Evolutionary conservation across 495 filamentous ascomycete species (phyloP), one percentile per base, ranked within the genome.

Genomic region (Darksidea phi): DNA sequence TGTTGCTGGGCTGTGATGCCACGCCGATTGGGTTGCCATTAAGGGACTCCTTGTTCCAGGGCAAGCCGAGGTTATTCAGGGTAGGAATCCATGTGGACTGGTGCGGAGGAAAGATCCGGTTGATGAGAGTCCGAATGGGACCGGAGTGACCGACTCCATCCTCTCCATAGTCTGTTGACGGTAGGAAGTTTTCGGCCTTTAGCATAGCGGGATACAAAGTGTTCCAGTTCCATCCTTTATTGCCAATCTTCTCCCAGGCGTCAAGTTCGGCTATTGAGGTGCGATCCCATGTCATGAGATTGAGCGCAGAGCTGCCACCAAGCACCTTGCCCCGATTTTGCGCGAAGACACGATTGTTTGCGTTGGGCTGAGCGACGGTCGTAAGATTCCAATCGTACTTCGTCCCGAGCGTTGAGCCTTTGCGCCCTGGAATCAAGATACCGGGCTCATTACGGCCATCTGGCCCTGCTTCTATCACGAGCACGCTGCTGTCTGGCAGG

Each of bases 1-100:
- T 75, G 60, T 72, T 77, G 32, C 50, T 73, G 17, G 77, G 71
- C 54, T 74, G 72, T 37, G 56, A 72, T 68, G 70, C 71, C 28
- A 73, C 73, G 1, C 76, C 76, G 17, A 76, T 34, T 7, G 70
- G 68, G 34, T 74, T 67, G 1, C 76, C 77, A 18, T 61, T 60
- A 5, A 79, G 62, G 6, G 70, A 76, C 10, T 72, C 70, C 12
- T 54, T 43, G 43, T 76, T 77, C 17, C 28, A 48, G 0, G 67
- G 46, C 1, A 77, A 43, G 10, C 72, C 73, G 3, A 76, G 59
- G 8, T 46, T 66, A 41, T 67, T 54, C 54, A 76, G 36, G 1
- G 73, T 52, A 7, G 74, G 74, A 34, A 72, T 63, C 59, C 66
- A 78, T 1, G 50, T 28, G 0, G 61, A 8, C 48, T 74, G 67